Percentiles rank a stretch among this genome's conserved stretches.
Conservation (phyloP, 2,329 filamentous ascomycete genomes). For the Hysterium pulicare region DNA sequence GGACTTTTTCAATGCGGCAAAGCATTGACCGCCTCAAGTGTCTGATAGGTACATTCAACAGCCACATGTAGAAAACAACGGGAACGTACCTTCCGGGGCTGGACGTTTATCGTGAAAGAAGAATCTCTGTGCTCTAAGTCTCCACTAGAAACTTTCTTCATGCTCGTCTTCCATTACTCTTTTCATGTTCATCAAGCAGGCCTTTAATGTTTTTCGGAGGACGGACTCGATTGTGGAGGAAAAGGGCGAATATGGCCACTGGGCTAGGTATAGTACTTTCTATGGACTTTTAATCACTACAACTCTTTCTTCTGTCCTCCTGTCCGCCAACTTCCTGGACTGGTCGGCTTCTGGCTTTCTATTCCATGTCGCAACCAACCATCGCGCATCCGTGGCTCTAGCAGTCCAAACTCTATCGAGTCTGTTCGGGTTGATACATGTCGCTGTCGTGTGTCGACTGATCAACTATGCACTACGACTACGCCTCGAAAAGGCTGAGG, state of each 20-base stretch:
- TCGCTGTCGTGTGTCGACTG: slow-evolving; percentile 24
- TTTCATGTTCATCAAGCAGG: background rate
- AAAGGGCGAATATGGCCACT: slow-evolving; percentile 15
- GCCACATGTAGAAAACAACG: background rate
- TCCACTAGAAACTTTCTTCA: too few relatives aligned
- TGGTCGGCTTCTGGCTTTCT: slow-evolving; percentile 20
- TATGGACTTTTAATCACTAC: slow-evolving; percentile 26
- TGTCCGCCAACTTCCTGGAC: slow-evolving; percentile 17
- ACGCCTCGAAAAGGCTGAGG: slow-evolving; percentile 19
- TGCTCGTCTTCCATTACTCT: background rate
- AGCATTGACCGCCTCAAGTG: background rate
- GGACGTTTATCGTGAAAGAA: background rate
- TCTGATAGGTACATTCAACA: background rate
- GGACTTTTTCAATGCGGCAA: background rate
- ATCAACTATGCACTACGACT: slow-evolving; percentile 27
- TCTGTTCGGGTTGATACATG: slow-evolving; percentile 25
- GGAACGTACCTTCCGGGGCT: background rate
- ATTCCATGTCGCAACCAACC: slow-evolving; percentile 17
- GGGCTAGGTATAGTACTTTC: slow-evolving; percentile 24
- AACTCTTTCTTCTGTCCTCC: slow-evolving; percentile 13
- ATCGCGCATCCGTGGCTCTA: slow-evolving; percentile 22
- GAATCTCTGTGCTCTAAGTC: too few relatives aligned
- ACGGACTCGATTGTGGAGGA: background rate
- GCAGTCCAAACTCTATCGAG: slow-evolving; percentile 23
- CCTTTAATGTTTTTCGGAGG: background rate